A percentile compares a stretch with the other conserved stretches of the same genome.
Conservation (phyloP, 768 basidiomycete species). For the Mycena rebaudengoi region DNA sequence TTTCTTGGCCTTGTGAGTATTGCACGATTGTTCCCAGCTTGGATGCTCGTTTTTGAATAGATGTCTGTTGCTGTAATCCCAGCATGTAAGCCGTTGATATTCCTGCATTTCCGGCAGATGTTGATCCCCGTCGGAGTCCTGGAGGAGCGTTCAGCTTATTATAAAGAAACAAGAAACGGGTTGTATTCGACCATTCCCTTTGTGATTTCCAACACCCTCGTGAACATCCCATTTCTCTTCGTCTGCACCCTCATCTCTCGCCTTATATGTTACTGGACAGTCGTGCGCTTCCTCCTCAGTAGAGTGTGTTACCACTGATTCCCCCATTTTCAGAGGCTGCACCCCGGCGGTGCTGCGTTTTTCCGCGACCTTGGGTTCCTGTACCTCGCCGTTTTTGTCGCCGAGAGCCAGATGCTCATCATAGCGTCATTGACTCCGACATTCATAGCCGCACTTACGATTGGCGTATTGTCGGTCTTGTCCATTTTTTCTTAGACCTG, state of each 20-base stretch:
- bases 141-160: slow-evolving; percentile 65
- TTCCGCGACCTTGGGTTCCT: slow-evolving; percentile 65
- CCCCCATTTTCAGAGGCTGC: slow-evolving; percentile 55
- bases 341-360: slow-evolving; percentile 55
- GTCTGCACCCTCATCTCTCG: slow-evolving; percentile 56
- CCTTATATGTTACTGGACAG: slow-evolving; percentile 60
- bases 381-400: slow-evolving; percentile 60
- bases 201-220: slow-evolving; percentile 61
- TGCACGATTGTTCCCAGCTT: background rate
- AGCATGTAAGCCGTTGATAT: slow-evolving; percentile 48
- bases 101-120: background rate
- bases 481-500: background rate
- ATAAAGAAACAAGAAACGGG: slow-evolving; percentile 65
- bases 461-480: slow-evolving; percentile 54
- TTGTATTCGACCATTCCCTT: slow-evolving; percentile 63
- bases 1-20: slow-evolving; percentile 57
- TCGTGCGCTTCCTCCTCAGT: too few relatives aligned
- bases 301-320: too few relatives aligned
- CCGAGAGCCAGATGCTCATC: slow-evolving; percentile 60
- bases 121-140: slow-evolving; percentile 43
- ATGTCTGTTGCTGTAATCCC: slow-evolving; percentile 73
- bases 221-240: slow-evolving; percentile 64
- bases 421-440: slow-evolving; percentile 61
- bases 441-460: slow-evolving; percentile 67
- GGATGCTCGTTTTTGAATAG: slow-evolving; percentile 26